Evolutionary conservation across 2,329 filamentous ascomycete genomes (phyloP), one percentile per base, ranked within the genome.

Genomic region (Pseudomassariella vexata): DNA sequence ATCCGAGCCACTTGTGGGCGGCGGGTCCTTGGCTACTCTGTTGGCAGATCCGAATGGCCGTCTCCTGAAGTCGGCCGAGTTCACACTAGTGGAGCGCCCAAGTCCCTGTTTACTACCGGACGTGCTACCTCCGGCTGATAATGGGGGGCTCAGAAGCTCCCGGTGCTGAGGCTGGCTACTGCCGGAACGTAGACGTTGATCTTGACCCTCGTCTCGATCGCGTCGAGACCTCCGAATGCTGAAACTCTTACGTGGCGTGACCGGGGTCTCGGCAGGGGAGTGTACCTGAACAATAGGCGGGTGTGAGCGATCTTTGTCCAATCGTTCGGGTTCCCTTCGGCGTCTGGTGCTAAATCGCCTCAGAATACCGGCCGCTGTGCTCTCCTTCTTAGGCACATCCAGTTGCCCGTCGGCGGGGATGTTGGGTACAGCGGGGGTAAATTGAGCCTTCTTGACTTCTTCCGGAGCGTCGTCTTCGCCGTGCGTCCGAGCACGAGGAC

Each of bases 401-500:
- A 65, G 55, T 19, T 76, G 74, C 15, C 76, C 69, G 17, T 80
- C 71, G 48, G 45, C 69, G 56, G 36, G 70, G 58, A 23, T 24
- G 5, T 30, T 35, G 18, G 36, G 32, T 24, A 41, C 60, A 54
- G 48, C 70, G 48, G 41, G 68, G 49, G 41, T 69, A 56, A 46
- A 63, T 56, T 79, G 76, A 14, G 82, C 59, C 43, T 79, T 76
- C 57, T 86, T 82, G 53, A 84, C 63, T 6, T 72, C 71, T 29
- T 94, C 85, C 1, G 80, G 73, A 9, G 86, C 73, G 36, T 98
- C 92, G 41, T 96, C 90, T 57, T 96, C 92, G 11, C 90, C 92
- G 51, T 96, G 90, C 1, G 92, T 96, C 43, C 92, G 76, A 21
- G 92, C 88, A 29, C 92, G 76, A 6, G 89, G 87, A 30, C 92